Evolutionary conservation across 1,139 yeast genomes (phyloP), one percentile per base, ranked within the genome.

Genomic region (Pichia inconspicua): DNA sequence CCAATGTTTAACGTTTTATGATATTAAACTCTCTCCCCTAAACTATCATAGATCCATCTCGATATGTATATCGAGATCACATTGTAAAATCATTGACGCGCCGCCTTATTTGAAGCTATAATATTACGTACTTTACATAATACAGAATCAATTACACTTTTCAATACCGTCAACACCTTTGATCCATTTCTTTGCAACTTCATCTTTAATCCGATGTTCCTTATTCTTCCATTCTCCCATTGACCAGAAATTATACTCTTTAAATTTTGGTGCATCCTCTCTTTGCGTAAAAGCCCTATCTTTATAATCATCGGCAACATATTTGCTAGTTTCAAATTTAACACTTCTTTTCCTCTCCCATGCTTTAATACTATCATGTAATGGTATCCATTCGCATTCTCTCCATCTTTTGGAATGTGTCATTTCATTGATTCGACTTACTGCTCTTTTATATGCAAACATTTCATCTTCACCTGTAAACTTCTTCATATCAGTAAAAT

Each of bases 391-490:
- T 47, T 71, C 61, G 3, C 62, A 64, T 4, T 57, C 53, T 53
- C 82, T 68, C 86, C 88, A 83, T 9, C 58, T 56, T 28, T 65
- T 68, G 0, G 84, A 77, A 1, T 73, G 73, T 0, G 80, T 76
- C 88, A 84, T 83, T 57, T 84, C 90, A 51, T 71, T 70, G 28
- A 84, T 72, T 55, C 92, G 66, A 60, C 82, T 79, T 1, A 82
- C 82, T 0, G 90, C 89, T 54, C 90, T 65, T 54, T 79, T 80
- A 58, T 77, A 83, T 3, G 92, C 89, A 66, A 84, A 83, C 64
- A 74, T 75, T 60, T 84, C 90, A 63, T 84, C 90, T 57, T 83
- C 89, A 30, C 92, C 90, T 0, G 88, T 83, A 56, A 83, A 84
- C 3, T 82, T 82, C 19, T 70, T 68, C 14, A 74, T 61, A 45